These are phyloP conservation scores for Russula sp. DNA, from an alignment of 768 basidiomycete genomes.

Conservation along the genomic window DNA sequence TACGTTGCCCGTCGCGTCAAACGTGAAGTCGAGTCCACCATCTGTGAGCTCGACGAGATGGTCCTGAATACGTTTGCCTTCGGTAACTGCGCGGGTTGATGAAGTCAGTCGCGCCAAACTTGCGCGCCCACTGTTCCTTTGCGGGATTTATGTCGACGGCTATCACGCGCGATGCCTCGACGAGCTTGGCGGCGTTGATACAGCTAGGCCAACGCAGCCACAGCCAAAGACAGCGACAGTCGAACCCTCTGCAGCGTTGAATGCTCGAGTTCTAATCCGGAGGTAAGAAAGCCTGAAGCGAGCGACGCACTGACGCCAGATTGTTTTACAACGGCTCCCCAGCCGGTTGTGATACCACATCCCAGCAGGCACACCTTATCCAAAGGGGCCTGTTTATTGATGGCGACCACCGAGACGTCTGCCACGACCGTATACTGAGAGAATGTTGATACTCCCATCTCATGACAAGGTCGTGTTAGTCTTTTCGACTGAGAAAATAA, in stretches of 20 bases:
- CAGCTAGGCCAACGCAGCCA: slow-evolving; percentile 96
- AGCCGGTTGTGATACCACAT: slow-evolving; percentile 97
- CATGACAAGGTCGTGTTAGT: slow-evolving; percentile 2
- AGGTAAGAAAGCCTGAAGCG: background rate
- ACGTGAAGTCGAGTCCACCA: slow-evolving; percentile 95
- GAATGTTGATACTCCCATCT: slow-evolving; percentile 99
- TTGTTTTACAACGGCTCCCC: slow-evolving; percentile 93
- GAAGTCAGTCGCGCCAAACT: slow-evolving; percentile 96
- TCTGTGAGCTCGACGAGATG: slow-evolving; percentile 90
- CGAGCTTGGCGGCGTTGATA: slow-evolving; percentile 71
- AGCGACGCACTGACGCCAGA: slow-evolving; percentile 68
- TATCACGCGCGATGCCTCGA: slow-evolving; percentile 85
- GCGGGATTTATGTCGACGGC: slow-evolving; percentile 85
- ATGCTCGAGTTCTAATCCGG: background rate
- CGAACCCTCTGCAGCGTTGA: slow-evolving; percentile 57
- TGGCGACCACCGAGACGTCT: slow-evolving; percentile 92
- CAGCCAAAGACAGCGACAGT: slow-evolving; percentile 94
- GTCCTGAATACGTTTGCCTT: slow-evolving; percentile 85
- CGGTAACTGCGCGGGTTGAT: slow-evolving; percentile 72
- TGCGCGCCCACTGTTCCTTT: slow-evolving; percentile 85
- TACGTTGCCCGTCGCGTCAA: slow-evolving; percentile 93
- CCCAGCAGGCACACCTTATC: slow-evolving; percentile 97
- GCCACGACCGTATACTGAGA: slow-evolving; percentile 99
- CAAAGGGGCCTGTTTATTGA: slow-evolving; percentile 81
- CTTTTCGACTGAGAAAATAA: background rate